Conservation (phyloP, 805 yeast species). For the Wickerhamomyces silvicola region DNA sequence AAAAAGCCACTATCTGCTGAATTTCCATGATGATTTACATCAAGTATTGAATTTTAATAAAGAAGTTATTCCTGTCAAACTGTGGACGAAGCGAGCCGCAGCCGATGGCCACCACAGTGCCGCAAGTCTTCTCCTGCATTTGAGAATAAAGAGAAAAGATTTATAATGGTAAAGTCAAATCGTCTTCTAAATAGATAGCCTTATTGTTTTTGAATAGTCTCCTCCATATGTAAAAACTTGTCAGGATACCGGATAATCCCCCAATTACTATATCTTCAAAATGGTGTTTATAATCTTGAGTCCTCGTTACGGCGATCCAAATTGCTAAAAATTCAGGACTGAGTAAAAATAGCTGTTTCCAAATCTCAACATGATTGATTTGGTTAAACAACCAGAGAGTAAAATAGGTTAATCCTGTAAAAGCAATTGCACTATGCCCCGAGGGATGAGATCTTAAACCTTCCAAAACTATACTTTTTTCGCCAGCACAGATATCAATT, state of each 20-base stretch:
- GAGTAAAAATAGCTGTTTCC: conserved; percentile 47
- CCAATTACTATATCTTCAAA: conserved; percentile 81
- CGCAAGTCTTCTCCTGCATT: too few species aligned
- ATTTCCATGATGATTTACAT: too few species aligned
- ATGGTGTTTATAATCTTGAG: conserved; percentile 90
- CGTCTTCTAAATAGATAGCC: conserved; percentile 9
- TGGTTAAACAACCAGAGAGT: conserved; percentile 64
- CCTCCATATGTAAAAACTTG: conserved; percentile 9
- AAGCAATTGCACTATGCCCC: conserved; percentile 69
- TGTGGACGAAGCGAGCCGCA: not conserved
- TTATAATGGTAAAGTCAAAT: not conserved
- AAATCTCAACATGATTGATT: conserved; percentile 55
- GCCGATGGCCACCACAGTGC: not conserved
- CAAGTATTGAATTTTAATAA: too few species aligned
- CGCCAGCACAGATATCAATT: conserved; percentile 51
- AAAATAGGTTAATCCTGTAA: conserved; percentile 56
- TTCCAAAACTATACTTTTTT: conserved; percentile 40
- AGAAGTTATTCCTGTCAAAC: too few species aligned
- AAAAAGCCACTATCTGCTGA: too few species aligned
- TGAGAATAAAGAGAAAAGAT: not conserved
- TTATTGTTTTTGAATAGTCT: conserved; percentile 18
- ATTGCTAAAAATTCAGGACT: conserved; percentile 63
- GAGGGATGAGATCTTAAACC: conserved; percentile 79
- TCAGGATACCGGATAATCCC: conserved; percentile 46
- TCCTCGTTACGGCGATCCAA: conserved; percentile 74